Conservation (phyloP, 768 basidiomycete species). For the Calocybe cyanea region DNA sequence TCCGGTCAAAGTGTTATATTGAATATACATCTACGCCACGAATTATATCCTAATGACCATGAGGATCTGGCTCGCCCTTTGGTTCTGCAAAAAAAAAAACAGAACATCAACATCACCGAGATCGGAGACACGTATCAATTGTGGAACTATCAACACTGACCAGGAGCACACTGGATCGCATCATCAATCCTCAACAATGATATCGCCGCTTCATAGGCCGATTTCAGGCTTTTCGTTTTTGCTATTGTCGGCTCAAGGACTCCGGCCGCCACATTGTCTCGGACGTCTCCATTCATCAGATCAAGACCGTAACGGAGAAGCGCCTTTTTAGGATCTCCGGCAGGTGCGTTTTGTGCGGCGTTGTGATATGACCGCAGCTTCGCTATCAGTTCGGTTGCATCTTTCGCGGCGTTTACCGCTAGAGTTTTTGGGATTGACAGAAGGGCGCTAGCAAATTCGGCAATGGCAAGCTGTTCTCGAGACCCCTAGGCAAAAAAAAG, state of each 20-base stretch:
- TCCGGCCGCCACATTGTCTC: constrained; percentile 92
- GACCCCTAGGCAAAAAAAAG: constrained; percentile 64
- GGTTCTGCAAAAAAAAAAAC: constrained; percentile 46
- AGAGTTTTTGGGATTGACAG: constrained; percentile 96
- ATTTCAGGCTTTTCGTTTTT: constrained; percentile 96
- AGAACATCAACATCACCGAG: too few relatives aligned
- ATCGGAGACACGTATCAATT: constrained; percentile 7
- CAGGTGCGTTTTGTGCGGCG: constrained; percentile 89
- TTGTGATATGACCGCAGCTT: constrained; percentile 97
- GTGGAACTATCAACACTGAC: constrained; percentile 38
- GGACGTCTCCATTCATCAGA: constrained; percentile 88
- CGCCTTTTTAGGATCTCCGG: constrained; percentile 86
- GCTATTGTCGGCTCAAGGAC: constrained; percentile 95
- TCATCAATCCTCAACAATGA: constrained; percentile 94
- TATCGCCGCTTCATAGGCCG: constrained; percentile 94
- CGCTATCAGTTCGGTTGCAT: constrained; percentile 95
- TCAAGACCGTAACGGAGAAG: constrained; percentile 93
- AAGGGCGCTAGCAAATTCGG: constrained; percentile 94
- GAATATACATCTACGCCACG: neutral
- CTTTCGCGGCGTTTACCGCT: constrained; percentile 97
- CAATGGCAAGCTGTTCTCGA: constrained; percentile 96
- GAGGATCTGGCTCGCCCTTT: constrained; percentile 67
- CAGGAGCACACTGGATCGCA: constrained; percentile 87
- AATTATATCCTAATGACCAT: constrained; percentile 55
- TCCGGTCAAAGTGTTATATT: constrained; percentile 2